Evolutionary conservation across 2,329 filamentous ascomycete species (phyloP), one percentile per base, ranked within the genome.

Genomic region (Trichoderma asperellum): DNA sequence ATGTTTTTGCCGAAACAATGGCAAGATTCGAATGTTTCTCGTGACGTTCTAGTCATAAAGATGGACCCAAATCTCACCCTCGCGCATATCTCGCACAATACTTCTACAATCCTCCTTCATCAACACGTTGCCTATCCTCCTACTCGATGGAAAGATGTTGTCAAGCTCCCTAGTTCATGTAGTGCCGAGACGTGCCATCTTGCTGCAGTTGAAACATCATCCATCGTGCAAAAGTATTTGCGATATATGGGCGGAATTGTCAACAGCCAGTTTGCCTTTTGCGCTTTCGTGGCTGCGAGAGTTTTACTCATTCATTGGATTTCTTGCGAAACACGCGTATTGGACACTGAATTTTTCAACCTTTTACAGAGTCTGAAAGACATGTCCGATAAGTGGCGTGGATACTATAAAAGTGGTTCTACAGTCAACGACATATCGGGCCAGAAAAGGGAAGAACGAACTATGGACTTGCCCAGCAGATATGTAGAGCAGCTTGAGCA

Each of bases 151-250:
- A 85, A 85, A 47, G 82, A 84, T 69, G 72, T 85, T 2, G 83
- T 73, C 70, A 75, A 63, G 66, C 71, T 85, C 6, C 83, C 84
- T 0, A 84, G 79, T 60, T 74, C 77, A 4, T 83, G 79, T 52
- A 85, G 82, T 59, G 82, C 83, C 1, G 84, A 86, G 67, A 85
- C 84, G 0, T 86, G 84, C 68, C 77, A 83, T 43, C 73, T 78
- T 0, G 84, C 84, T 0, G 83, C 83, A 0, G 74, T 79, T 0
- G 83, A 86, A 67, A 84, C 81, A 0, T 77, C 83, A 0, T 81
- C 79, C 1, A 86, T 86, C 35, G 79, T 79, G 0, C 75, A 78
- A 5, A 84, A 85, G 66, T 86, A 84, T 69, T 75, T 86, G 1
- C 43, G 47, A 24, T 64, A 64, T 10, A 64, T 64, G 60, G 60